These are phyloP conservation scores for Darksidea phi DNA, from an alignment of 495 filamentous ascomycete species.

Conservation along the genomic window DNA sequence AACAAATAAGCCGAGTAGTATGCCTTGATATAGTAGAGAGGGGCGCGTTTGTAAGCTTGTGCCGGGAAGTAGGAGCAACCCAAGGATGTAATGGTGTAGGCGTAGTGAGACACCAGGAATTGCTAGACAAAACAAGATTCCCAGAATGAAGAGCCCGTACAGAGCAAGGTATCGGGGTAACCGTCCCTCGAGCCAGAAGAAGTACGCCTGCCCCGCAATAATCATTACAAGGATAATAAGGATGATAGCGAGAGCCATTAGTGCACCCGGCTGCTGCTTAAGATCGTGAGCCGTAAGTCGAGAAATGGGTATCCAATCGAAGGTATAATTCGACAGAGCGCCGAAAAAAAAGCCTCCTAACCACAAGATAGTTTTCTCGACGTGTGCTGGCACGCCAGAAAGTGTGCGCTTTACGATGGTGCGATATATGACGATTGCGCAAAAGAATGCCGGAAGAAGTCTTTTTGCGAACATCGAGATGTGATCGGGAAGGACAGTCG, in stretches of 20 bases:
- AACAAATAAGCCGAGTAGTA: constrained; percentile 82
- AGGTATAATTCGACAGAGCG: constrained; percentile 45
- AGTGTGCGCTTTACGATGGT: constrained; percentile 47
- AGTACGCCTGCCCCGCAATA: constrained; percentile 40
- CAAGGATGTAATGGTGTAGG: constrained; percentile 95
- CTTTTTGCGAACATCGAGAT: constrained; percentile 38
- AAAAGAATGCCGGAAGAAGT: constrained; percentile 44
- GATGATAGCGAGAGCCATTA: constrained; percentile 41
- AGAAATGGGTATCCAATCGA: constrained; percentile 45
- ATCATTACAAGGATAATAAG: constrained; percentile 41
- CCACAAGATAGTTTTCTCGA: constrained; percentile 47
- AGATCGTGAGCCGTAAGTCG: constrained; percentile 45
- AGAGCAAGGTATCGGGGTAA: constrained; percentile 47
- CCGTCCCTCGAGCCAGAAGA: constrained; percentile 43
- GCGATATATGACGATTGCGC: constrained; percentile 40
- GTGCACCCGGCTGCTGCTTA: constrained; percentile 43
- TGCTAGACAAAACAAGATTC: constrained; percentile 54
- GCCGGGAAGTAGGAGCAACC: constrained; percentile 73
- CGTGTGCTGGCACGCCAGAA: constrained; percentile 38
- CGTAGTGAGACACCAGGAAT: constrained; percentile 75
- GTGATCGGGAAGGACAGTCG: constrained; percentile 43
- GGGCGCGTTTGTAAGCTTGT: constrained; percentile 79
- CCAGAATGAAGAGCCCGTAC: constrained; percentile 54
- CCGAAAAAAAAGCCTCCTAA: constrained; percentile 45
- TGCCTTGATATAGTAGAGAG: constrained; percentile 74